Base-by-base conservation (phyloP, 2,329 filamentous ascomycete species). In the Cryphonectria japonica region DNA sequence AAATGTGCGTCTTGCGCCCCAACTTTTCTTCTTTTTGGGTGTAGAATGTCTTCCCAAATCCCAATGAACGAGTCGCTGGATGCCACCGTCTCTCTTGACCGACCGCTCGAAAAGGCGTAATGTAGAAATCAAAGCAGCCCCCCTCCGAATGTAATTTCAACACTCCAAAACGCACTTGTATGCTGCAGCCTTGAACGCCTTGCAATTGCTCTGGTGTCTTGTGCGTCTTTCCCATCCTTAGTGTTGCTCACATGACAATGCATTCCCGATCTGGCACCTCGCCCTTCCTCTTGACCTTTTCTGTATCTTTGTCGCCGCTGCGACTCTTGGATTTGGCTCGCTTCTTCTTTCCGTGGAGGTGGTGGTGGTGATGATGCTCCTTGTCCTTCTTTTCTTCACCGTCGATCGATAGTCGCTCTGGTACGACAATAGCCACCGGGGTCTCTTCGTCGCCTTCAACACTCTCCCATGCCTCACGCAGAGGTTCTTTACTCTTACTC, bases 401-500 rank as follows among this genome's bases (percentile, higher is more conserved):
- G 13, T 66, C 70, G 1, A 57, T 61, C 22, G 70, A 71, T 16
- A 57, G 46, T 3, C 68, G 65, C 52, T 73, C 69, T 59, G 71
- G 69, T 54, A 66, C 71, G 22, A 65, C 59, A 3, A 59, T n/a
- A 13, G 71, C 67, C 41, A 69, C 14, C 3, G 71, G 71, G 19
- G 71, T 73, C 50, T 71, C 72, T 60, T 71, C 69, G 6, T 68
- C 71, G 39, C 68, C 75, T 71, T 57, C 69, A 34, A 69, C 14
- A 22, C 64, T 67, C n/a, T 72, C 72, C 29, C 67, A 71, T 16
- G 73, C 66, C 61, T 82, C 81, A 50, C 80, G 79, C 69, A 83
- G 76, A 0, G 80, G 82, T 71, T 89, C 87, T 75, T 83, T 87
- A 79, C 85, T 87, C 66, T 84, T 85, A 75, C 85, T 84, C 8